Conservation (phyloP, 2,329 filamentous ascomycete genomes). For the Paramyrothecium sp. region DNA sequence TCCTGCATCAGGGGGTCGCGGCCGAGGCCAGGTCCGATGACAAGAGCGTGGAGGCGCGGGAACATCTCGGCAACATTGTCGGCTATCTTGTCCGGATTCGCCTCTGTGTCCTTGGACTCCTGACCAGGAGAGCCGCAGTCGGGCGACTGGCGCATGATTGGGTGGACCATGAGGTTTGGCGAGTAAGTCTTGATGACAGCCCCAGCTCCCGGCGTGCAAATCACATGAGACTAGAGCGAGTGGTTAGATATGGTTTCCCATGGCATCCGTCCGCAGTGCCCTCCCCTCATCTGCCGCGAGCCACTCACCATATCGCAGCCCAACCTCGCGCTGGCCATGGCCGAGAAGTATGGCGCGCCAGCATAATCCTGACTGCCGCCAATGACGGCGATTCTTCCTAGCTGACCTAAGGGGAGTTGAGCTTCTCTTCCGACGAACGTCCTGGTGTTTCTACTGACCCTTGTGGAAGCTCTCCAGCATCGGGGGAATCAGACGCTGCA, state of each 20-base stretch:
- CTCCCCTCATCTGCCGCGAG: background rate
- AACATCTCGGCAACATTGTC: conserved; percentile 75
- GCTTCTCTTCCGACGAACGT: conserved; percentile 4
- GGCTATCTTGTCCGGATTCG: conserved; percentile 60
- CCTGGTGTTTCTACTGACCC: conserved; percentile 49
- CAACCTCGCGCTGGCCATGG: conserved; percentile 89
- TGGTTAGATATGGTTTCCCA: conserved; percentile 26
- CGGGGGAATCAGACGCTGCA: conserved; percentile 87
- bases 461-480: conserved; percentile 97
- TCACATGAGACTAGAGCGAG: conserved; percentile 70
- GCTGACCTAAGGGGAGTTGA: conserved; percentile 65
- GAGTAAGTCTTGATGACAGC: conserved; percentile 96
- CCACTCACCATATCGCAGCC: conserved; percentile 80
- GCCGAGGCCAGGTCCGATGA: conserved; percentile 89
- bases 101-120: conserved; percentile 36
- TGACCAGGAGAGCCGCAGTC: conserved; percentile 42
- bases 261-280: background rate
- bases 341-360: conserved; percentile 95
- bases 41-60: conserved; percentile 83
- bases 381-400: conserved; percentile 89
- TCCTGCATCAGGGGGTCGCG: conserved; percentile 88
- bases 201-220: conserved; percentile 86
- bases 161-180: conserved; percentile 97
- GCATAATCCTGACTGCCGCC: conserved; percentile 96
- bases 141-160: conserved; percentile 78